phyloP scores from a whole-genome alignment of 106 monocot species.

The Dioscorea zingiberensis region DNA sequence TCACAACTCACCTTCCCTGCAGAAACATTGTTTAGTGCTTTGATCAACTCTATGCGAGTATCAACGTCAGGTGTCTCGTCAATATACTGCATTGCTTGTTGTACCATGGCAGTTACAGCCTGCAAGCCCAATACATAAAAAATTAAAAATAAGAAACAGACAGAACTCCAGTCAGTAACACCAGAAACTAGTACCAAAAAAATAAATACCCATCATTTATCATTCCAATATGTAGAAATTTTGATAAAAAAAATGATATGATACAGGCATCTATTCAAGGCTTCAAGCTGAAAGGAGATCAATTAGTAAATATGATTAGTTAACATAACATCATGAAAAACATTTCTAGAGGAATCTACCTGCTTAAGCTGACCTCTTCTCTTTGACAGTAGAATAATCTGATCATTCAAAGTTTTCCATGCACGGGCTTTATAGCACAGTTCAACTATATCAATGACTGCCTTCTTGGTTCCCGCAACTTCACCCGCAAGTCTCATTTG shows the following conservation, averaged over 20 bases:
- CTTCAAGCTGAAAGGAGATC: too few relatives aligned
- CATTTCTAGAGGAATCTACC: conserved; percentile 25
- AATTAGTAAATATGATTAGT: too few relatives aligned
- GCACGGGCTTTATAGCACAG: conserved; percentile 81
- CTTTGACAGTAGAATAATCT: conserved; percentile 86
- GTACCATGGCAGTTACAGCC: conserved; percentile 99
- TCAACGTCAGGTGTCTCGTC: conserved; percentile 90
- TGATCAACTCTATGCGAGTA: conserved; percentile 84
- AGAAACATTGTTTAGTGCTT: conserved; percentile 89
- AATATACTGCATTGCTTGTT: conserved; percentile 97
- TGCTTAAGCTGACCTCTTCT: conserved; percentile 96
- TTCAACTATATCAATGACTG: conserved; percentile 72
- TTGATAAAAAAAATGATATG: too few relatives aligned
- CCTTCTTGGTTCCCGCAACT: conserved; percentile 81
- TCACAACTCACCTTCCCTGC: conserved; percentile 72
- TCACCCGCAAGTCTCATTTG: conserved; percentile 86
- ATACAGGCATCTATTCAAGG: too few relatives aligned
- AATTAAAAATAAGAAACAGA: background rate
- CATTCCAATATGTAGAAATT: too few relatives aligned
- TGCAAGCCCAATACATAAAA: conserved; percentile 13
- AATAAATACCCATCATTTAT: too few relatives aligned
- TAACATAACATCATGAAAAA: background rate
- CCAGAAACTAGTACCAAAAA: too few relatives aligned
- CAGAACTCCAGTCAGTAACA: background rate
- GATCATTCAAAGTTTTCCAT: conserved; percentile 96